phyloP scores from a whole-genome alignment of 2,329 filamentous ascomycete species.

The Elsinoe batatas region DNA sequence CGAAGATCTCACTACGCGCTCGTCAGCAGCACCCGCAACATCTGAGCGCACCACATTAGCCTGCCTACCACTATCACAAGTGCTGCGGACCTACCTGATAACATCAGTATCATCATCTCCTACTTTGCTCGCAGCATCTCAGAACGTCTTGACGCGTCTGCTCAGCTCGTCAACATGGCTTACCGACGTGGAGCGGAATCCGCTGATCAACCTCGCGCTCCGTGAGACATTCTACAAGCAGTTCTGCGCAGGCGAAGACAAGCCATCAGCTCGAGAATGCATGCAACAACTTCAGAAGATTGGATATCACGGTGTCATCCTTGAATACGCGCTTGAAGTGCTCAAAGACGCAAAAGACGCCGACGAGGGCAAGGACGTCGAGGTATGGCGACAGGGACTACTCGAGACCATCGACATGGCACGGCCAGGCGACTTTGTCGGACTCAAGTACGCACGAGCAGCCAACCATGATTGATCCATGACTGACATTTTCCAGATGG shows the following conservation, averaged over 20 bases:
- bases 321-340: conserved; percentile 76
- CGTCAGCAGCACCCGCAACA: background rate
- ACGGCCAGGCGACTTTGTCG: conserved; percentile 43
- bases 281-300: conserved; percentile 58
- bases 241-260: conserved; percentile 76
- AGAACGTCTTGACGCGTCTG: conserved; percentile 57
- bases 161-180: conserved; percentile 58
- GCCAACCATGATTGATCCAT: background rate
- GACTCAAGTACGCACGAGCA: conserved; percentile 36
- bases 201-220: conserved; percentile 57
- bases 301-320: conserved; percentile 73
- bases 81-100: conserved; percentile 60
- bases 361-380: conserved; percentile 51
- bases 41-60: conserved; percentile 39
- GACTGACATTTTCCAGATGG: conserved; percentile 41
- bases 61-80: conserved; percentile 54
- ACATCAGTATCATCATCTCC: conserved; percentile 61
- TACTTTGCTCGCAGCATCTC: conserved; percentile 58
- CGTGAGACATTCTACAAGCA: conserved; percentile 83
- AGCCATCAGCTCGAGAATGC: conserved; percentile 56
- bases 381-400: conserved; percentile 63
- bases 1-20: background rate
- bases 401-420: conserved; percentile 57
- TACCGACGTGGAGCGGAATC: conserved; percentile 67
- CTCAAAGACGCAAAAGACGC: conserved; percentile 48